These are phyloP conservation scores for Aspergillus sclerotiicarbonarius DNA, from an alignment of 495 filamentous ascomycete species.

Conservation along the genomic window DNA sequence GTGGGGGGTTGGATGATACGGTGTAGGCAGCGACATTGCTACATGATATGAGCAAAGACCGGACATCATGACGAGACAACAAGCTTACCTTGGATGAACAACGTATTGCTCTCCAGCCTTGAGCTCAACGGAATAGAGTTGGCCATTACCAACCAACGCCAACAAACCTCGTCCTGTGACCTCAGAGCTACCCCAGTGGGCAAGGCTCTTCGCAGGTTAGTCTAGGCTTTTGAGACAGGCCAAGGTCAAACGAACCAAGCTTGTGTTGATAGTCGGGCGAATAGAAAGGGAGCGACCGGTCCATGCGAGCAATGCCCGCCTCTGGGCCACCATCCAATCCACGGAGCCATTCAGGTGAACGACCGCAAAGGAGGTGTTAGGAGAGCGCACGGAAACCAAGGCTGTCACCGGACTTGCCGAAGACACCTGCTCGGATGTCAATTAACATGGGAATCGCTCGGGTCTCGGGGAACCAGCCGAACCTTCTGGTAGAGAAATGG, in stretches of 20 bases:
- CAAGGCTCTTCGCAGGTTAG: conserved; percentile 62
- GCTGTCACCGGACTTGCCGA: conserved; percentile 83
- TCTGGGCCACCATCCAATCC: conserved; percentile 91
- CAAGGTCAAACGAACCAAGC: conserved; percentile 51
- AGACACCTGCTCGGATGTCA: conserved; percentile 52
- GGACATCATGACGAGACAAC: not conserved
- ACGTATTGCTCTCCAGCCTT: conserved; percentile 81
- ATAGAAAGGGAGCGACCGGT: conserved; percentile 83
- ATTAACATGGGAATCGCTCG: not conserved
- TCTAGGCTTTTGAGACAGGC: conserved; percentile 1
- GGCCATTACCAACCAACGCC: conserved; percentile 78
- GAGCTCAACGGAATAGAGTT: conserved; percentile 78
- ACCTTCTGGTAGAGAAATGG: conserved; percentile 92
- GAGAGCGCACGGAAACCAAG: conserved; percentile 80
- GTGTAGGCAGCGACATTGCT: conserved; percentile 90
- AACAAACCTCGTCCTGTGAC: conserved; percentile 85
- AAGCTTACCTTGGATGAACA: conserved; percentile 66
- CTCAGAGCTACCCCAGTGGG: conserved; percentile 87
- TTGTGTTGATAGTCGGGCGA: conserved; percentile 68
- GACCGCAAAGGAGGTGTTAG: conserved; percentile 78
- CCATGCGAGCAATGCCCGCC: conserved; percentile 87
- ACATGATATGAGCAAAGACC: conserved; percentile 20
- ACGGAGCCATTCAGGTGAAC: conserved; percentile 89
- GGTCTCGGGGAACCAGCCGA: conserved; percentile 4
- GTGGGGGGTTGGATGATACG: conserved; percentile 66